A percentile compares a stretch with the other conserved stretches of the same genome.
Conservation (phyloP, 129 eudicot species). For the Scalesia atractyloides region DNA sequence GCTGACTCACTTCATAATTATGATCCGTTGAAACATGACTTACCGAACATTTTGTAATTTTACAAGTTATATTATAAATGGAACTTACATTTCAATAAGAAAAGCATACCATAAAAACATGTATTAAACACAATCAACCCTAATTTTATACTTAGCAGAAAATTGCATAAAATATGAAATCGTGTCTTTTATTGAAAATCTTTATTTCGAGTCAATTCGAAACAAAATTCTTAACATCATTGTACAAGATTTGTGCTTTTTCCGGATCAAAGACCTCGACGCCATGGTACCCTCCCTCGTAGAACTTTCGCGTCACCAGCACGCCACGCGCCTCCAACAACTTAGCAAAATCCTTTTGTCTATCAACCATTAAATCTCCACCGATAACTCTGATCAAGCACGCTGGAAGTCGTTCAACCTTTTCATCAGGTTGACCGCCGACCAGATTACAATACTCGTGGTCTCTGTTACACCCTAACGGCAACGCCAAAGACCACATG, state of each 20-base stretch:
- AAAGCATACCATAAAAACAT: too few relatives aligned
- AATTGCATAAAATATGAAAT: too few relatives aligned
- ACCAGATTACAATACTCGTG: conserved; percentile 62
- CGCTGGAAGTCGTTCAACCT: conserved; percentile 52
- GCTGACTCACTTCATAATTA: too few relatives aligned
- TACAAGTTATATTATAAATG: too few relatives aligned
- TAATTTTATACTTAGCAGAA: too few relatives aligned
- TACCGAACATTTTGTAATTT: too few relatives aligned
- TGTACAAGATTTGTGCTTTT: conserved; percentile 41
- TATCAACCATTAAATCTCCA: conserved; percentile 65
- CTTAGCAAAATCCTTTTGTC: conserved; percentile 52
- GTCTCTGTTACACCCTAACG: conserved; percentile 47
- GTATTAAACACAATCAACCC: too few relatives aligned
- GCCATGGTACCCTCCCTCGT: conserved; percentile 60
- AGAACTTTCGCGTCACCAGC: conserved; percentile 44
- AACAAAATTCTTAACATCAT: conserved; percentile 44
- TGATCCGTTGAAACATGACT: too few relatives aligned
- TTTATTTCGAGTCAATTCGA: neutral
- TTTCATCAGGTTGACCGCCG: conserved; percentile 22
- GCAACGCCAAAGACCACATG: conserved; percentile 68
- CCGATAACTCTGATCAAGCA: conserved; percentile 53
- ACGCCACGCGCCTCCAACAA: conserved; percentile 63
- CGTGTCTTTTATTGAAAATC: too few relatives aligned
- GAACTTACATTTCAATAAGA: too few relatives aligned
- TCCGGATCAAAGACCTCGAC: conserved; percentile 52